Percentiles rank a stretch among this genome's conserved stretches.
These are phyloP conservation scores for Sporobolomyces pararoseus DNA, from an alignment of 768 basidiomycete species.

Conservation along the genomic window DNA sequence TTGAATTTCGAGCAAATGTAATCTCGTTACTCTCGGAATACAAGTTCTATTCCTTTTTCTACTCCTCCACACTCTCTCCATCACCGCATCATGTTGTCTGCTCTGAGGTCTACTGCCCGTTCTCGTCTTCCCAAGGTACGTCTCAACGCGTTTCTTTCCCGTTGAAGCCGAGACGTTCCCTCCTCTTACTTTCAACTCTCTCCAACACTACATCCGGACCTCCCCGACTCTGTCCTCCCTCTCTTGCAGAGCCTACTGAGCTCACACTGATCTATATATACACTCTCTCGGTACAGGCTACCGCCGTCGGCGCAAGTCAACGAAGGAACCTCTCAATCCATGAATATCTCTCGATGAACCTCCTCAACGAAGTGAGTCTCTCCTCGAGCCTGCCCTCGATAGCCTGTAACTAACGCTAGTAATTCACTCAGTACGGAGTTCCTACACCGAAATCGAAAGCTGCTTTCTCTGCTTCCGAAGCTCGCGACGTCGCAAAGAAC, in stretches of 20 bases:
- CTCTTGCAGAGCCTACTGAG: neutral
- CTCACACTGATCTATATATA: neutral
- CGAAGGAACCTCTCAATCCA: conserved; percentile 66
- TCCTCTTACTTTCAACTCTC: neutral
- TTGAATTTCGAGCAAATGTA: too few species aligned
- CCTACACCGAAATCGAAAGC: conserved; percentile 86
- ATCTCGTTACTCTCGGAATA: too few species aligned
- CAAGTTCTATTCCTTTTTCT: too few species aligned
- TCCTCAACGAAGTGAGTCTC: conserved; percentile 76
- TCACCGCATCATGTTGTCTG: conserved; percentile 38
- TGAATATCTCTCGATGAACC: conserved; percentile 92
- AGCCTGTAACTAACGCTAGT: neutral
- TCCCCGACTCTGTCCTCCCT: neutral
- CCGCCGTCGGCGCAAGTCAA: conserved; percentile 28
- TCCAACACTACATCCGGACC: conserved; percentile 22
- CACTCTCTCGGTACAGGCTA: neutral
- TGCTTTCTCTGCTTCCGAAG: conserved; percentile 84
- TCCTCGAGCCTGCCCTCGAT: neutral
- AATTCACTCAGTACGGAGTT: conserved; percentile 71
- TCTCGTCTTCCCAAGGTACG: conserved; percentile 31
- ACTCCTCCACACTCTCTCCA: too few species aligned
- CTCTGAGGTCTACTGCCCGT: conserved; percentile 26
- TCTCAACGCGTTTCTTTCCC: neutral
- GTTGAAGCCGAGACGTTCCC: neutral
- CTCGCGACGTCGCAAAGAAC: conserved; percentile 77